Conservation (phyloP, 2,329 filamentous ascomycete species). For the Verticillium nubilum region DNA sequence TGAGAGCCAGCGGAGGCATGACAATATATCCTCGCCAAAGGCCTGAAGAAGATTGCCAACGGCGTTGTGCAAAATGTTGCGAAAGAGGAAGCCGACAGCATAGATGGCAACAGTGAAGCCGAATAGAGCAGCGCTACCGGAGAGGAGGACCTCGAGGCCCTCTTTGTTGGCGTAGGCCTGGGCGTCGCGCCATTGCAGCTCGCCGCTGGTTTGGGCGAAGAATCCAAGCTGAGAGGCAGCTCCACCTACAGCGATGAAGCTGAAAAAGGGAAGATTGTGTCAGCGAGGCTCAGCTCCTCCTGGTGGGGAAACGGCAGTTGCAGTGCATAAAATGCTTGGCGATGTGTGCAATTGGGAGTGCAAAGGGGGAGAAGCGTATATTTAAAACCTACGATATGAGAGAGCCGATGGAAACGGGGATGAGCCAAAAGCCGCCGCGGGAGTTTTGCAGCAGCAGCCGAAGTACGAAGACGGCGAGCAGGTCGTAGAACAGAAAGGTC, state of each 20-base stretch:
- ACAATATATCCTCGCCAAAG: constrained; percentile 8
- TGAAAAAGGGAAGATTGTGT: constrained; percentile 5
- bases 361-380: neutral
- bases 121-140: constrained; percentile 20
- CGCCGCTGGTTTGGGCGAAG: constrained; percentile 22
- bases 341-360: neutral
- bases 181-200: constrained; percentile 26
- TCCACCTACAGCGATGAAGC: constrained; percentile 19
- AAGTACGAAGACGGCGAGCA: constrained; percentile 17
- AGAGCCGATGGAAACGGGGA: constrained; percentile 14
- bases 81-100: constrained; percentile 15
- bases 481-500: constrained; percentile 22
- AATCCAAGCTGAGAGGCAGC: constrained; percentile 25
- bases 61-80: constrained; percentile 16
- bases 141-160: constrained; percentile 23
- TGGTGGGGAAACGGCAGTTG: neutral
- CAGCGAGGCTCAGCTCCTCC: neutral
- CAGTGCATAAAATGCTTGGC: neutral
- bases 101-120: constrained; percentile 16
- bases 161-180: constrained; percentile 21
- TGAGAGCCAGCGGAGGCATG: neutral
- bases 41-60: constrained; percentile 16
- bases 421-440: constrained; percentile 14
- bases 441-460: constrained; percentile 19
- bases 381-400: constrained; percentile 18